Percentiles rank a stretch among this genome's conserved stretches.
Evolutionary conservation across 768 basidiomycete genomes (phyloP).

Genomic region (Lactifluus echinatus): DNA sequence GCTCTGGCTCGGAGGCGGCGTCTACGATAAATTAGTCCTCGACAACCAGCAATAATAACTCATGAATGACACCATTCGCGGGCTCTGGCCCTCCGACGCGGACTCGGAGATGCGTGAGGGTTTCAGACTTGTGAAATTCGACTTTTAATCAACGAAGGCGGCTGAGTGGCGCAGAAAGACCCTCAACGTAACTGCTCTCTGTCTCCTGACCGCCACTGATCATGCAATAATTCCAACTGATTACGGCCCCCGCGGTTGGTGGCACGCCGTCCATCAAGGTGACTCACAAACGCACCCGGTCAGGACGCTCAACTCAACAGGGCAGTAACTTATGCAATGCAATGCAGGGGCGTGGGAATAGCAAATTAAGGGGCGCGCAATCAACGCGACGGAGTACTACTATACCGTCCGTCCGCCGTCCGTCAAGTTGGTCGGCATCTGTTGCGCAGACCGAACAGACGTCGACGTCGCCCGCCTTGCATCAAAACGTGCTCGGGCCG

Average conservation of each 20-base stretch:
- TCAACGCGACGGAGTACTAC: background rate
- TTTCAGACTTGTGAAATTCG: too few relatives aligned
- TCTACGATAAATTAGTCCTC: background rate
- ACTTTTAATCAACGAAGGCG: background rate
- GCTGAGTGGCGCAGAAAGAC: background rate
- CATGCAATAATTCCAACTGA: background rate
- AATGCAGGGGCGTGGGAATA: background rate
- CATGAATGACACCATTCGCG: background rate
- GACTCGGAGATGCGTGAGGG: background rate
- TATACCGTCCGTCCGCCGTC: too few relatives aligned
- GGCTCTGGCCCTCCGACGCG: background rate
- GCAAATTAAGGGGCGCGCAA: background rate
- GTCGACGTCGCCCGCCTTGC: too few relatives aligned
- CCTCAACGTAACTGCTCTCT: background rate
- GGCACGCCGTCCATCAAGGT: background rate
- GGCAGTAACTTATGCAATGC: too few relatives aligned
- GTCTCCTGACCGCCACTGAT: background rate
- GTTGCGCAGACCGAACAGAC: too few relatives aligned
- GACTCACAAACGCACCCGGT: background rate
- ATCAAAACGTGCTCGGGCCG: too few relatives aligned
- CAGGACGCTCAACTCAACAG: background rate
- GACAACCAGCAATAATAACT: background rate
- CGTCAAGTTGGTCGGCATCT: background rate
- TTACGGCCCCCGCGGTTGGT: background rate
- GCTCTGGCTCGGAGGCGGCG: background rate